Evolutionary conservation across 163 green algal species (phyloP).

Genomic region (Chlorella variabilis): DNA sequence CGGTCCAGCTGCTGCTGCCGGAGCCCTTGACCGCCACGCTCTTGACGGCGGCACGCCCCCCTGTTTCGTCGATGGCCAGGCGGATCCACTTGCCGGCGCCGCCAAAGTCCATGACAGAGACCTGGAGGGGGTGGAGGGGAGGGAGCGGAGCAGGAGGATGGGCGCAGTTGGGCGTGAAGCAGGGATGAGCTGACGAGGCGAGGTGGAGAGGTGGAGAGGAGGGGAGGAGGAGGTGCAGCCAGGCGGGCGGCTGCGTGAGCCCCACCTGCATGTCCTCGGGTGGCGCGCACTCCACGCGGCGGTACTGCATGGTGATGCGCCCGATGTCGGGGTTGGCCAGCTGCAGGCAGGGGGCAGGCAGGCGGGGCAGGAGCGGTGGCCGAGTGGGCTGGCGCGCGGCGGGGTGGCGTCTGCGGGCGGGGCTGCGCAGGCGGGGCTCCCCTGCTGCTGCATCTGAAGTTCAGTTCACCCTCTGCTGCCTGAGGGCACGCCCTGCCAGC

Average conservation of each 20-base stretch:
- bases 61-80: slow-evolving; percentile 48
- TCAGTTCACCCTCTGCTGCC: too few relatives aligned
- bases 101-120: slow-evolving; percentile 56
- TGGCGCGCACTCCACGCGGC: slow-evolving; percentile 53
- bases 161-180: neutral
- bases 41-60: slow-evolving; percentile 43
- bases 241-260: too few relatives aligned
- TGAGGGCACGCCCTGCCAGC: too few relatives aligned
- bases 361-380: neutral
- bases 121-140: neutral
- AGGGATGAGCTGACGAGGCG: neutral
- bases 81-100: slow-evolving; percentile 58
- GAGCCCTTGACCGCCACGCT: slow-evolving; percentile 52
- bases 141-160: neutral
- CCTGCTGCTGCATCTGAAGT: neutral
- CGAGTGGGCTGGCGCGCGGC: too few relatives aligned
- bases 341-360: neutral
- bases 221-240: neutral
- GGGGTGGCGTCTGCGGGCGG: too few relatives aligned
- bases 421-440: neutral
- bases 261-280: slow-evolving; percentile 42
- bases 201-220: neutral
- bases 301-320: slow-evolving; percentile 41
- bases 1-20: slow-evolving; percentile 40
- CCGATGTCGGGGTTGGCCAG: slow-evolving; percentile 31